Evolutionary conservation across 2,329 filamentous ascomycete genomes (phyloP).

Genomic region (Cucurbitaria berberidis): DNA sequence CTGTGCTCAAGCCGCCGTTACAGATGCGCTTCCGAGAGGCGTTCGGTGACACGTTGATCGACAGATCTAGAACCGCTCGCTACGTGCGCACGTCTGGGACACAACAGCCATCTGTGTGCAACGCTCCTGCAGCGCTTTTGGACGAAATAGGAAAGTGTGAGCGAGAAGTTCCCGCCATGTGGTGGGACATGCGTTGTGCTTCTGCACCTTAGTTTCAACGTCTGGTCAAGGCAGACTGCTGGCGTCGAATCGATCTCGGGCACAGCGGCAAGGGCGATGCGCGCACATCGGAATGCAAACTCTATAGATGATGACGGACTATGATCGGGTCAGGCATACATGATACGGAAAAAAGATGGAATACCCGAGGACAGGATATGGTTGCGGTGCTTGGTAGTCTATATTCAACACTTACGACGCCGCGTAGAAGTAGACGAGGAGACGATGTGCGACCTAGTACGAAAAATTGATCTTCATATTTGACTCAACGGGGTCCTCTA

Average conservation of each 20-base stretch:
- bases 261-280: constrained; percentile 24
- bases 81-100: constrained; percentile 23
- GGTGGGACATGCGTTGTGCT: constrained; percentile 7
- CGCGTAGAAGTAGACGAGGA: not conserved
- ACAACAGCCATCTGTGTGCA: constrained; percentile 16
- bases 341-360: constrained; percentile 14
- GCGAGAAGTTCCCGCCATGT: constrained; percentile 23
- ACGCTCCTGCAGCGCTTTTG: constrained; percentile 22
- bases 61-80: constrained; percentile 25
- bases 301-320: constrained; percentile 3
- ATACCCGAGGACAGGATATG: constrained; percentile 21
- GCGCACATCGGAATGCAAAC: constrained; percentile 12
- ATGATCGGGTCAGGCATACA: constrained; percentile 3
- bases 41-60: constrained; percentile 33
- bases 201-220: constrained; percentile 29
- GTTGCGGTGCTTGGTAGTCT: constrained; percentile 12
- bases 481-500: not conserved
- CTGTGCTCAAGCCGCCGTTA: constrained; percentile 17
- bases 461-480: not conserved
- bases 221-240: constrained; percentile 11
- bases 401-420: constrained; percentile 2
- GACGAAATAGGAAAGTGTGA: constrained; percentile 23
- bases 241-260: constrained; percentile 14
- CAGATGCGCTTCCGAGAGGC: constrained; percentile 30
- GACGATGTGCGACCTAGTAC: not conserved